These are phyloP conservation scores for Vachellia pachyceras DNA, from an alignment of 306 rosid species.

Conservation along the genomic window DNA sequence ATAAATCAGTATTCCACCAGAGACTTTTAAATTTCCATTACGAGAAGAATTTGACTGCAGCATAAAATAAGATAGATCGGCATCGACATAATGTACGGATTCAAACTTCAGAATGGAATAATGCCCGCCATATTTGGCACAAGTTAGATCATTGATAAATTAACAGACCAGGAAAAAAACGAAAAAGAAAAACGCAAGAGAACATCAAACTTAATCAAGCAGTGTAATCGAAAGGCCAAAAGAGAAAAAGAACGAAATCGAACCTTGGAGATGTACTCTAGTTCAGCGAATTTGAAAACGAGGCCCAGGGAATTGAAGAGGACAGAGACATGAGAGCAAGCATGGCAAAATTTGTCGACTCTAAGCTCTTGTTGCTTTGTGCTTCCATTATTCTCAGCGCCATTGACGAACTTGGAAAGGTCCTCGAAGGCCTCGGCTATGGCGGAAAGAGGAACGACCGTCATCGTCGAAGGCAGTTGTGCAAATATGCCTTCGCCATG, in stretches of 20 bases:
- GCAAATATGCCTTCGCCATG: slow-evolving; percentile 26
- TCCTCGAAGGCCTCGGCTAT: slow-evolving; percentile 81
- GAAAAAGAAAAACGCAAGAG: not conserved
- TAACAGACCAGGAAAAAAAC: not conserved
- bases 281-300: slow-evolving; percentile 95
- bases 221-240: not conserved
- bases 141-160: not conserved
- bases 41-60: not conserved
- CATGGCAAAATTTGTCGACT: slow-evolving; percentile 62
- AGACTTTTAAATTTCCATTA: not conserved
- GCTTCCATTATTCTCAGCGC: not conserved
- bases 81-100: not conserved
- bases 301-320: slow-evolving; percentile 86
- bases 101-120: not conserved
- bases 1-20: not conserved
- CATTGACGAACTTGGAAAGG: slow-evolving; percentile 38
- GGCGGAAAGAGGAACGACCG: slow-evolving; percentile 63
- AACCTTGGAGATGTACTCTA: slow-evolving; percentile 90
- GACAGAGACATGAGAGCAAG: slow-evolving; percentile 74
- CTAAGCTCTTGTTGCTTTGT: slow-evolving; percentile 39
- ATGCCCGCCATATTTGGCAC: not conserved
- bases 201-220: not conserved
- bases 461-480: slow-evolving; percentile 13
- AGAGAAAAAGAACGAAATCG: not conserved
- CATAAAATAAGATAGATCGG: not conserved